These are phyloP conservation scores for Coelastrella sp. DNA, from an alignment of 139 green algal genomes.

Conservation along the genomic window DNA sequence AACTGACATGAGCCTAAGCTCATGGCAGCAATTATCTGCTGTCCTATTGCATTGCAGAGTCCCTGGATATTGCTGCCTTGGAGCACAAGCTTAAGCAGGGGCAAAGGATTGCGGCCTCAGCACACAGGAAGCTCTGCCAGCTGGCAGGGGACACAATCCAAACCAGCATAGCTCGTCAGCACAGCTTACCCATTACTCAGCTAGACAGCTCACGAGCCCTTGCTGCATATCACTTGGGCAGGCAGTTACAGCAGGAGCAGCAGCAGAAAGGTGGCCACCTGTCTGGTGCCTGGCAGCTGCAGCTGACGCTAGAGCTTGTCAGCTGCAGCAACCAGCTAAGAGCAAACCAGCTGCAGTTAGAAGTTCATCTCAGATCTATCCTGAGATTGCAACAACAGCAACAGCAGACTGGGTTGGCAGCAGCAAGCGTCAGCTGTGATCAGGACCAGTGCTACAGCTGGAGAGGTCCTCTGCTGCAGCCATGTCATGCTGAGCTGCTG, in stretches of 20 bases:
- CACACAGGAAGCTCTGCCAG: constrained; percentile 31
- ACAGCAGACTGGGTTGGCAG: constrained; percentile 2
- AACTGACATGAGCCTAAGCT: no score
- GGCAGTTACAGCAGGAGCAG: constrained; percentile 7
- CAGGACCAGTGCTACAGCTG: not conserved
- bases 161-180: constrained; percentile 6
- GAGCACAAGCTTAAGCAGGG: not conserved
- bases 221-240: not conserved
- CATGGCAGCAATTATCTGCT: no score
- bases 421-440: no score
- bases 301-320: not conserved
- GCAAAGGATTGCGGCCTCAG: not conserved
- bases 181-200: not conserved
- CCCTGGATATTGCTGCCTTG: not conserved
- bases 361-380: not conserved
- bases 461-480: constrained; percentile 25
- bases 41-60: not conserved
- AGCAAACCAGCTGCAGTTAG: not conserved
- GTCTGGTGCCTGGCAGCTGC: not conserved
- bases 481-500: constrained; percentile 31
- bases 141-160: constrained; percentile 27
- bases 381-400: not conserved
- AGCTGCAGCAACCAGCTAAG: not conserved
- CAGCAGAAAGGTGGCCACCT: no score
- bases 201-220: not conserved